Conservation (phyloP, 1,284 basidiomycete genomes). For the Pseudozyma pruni region DNA sequence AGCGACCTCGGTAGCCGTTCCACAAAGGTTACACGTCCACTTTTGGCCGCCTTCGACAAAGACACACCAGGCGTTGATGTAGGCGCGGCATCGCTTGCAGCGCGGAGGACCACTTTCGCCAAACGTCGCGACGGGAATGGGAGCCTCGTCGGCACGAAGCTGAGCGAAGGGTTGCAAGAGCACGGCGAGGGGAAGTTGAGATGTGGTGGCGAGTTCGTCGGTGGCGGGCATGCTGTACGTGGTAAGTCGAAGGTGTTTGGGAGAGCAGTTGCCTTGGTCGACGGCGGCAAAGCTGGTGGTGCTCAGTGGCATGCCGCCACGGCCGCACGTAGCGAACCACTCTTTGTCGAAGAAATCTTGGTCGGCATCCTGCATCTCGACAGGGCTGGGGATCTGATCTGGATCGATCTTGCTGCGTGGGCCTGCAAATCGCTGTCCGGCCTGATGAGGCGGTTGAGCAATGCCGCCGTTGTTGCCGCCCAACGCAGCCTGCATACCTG, state of each 20-base stretch:
- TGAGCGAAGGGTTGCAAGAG: slow-evolving; percentile 91
- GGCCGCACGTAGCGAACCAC: slow-evolving; percentile 78
- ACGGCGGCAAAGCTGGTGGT: slow-evolving; percentile 88
- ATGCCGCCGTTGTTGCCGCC: slow-evolving; percentile 22
- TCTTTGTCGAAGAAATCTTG: slow-evolving; percentile 83
- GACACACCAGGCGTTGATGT: slow-evolving; percentile 93
- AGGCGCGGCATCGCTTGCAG: slow-evolving; percentile 86
- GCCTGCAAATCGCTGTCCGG: slow-evolving; percentile 71
- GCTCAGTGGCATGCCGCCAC: slow-evolving; percentile 78
- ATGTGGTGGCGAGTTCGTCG: slow-evolving; percentile 81
- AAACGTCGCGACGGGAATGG: slow-evolving; percentile 78
- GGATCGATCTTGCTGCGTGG: slow-evolving; percentile 84
- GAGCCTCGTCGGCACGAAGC: slow-evolving; percentile 74
- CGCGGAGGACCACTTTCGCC: slow-evolving; percentile 81
- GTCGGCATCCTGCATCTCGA: slow-evolving; percentile 84
- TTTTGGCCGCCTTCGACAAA: slow-evolving; percentile 85
- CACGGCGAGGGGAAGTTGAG: slow-evolving; percentile 82
- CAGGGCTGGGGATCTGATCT: slow-evolving; percentile 88
- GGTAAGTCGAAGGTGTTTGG: slow-evolving; percentile 76
- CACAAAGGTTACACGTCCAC: slow-evolving; percentile 95
- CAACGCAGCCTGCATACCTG: slow-evolving; percentile 40
- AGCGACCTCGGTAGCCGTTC: slow-evolving; percentile 77
- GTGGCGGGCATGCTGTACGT: slow-evolving; percentile 82
- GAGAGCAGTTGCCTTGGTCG: slow-evolving; percentile 85
- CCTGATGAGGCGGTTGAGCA: slow-evolving; percentile 69